These are phyloP conservation scores for Calcarisporium arbuscula DNA, from an alignment of 2,329 filamentous ascomycete species.

Conservation along the genomic window DNA sequence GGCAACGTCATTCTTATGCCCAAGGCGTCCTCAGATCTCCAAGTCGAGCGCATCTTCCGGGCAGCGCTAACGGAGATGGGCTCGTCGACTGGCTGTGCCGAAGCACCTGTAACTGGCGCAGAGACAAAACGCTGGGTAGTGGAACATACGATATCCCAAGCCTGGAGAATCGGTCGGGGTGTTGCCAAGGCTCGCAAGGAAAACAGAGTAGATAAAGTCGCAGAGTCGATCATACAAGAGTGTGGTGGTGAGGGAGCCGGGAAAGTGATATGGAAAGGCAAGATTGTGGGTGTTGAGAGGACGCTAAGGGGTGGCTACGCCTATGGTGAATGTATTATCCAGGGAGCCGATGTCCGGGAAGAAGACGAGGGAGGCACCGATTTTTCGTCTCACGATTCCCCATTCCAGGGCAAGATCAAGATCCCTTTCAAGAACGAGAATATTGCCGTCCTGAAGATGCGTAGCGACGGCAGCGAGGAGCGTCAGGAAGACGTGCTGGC, in stretches of 20 bases:
- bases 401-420: conserved; percentile 46
- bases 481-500: conserved; percentile 38
- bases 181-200: conserved; percentile 43
- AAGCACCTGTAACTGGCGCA: conserved; percentile 40
- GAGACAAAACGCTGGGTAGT: conserved; percentile 46
- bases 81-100: conserved; percentile 42
- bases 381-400: too few relatives aligned
- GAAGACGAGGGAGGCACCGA: conserved; percentile 10
- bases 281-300: conserved; percentile 55
- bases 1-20: conserved; percentile 46
- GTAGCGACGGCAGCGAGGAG: conserved; percentile 27
- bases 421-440: conserved; percentile 73
- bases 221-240: conserved; percentile 52
- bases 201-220: conserved; percentile 47
- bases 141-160: conserved; percentile 45
- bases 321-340: conserved; percentile 53
- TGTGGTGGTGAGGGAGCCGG: conserved; percentile 47
- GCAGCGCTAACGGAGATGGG: conserved; percentile 51
- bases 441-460: conserved; percentile 47
- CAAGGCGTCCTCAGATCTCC: conserved; percentile 36
- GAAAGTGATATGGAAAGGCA: conserved; percentile 55
- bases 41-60: conserved; percentile 43
- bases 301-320: conserved; percentile 50
- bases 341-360: conserved; percentile 36
- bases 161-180: conserved; percentile 54